These are phyloP conservation scores for Apiospora pterosperma DNA, from an alignment of 2,329 filamentous ascomycete genomes.

Conservation along the genomic window DNA sequence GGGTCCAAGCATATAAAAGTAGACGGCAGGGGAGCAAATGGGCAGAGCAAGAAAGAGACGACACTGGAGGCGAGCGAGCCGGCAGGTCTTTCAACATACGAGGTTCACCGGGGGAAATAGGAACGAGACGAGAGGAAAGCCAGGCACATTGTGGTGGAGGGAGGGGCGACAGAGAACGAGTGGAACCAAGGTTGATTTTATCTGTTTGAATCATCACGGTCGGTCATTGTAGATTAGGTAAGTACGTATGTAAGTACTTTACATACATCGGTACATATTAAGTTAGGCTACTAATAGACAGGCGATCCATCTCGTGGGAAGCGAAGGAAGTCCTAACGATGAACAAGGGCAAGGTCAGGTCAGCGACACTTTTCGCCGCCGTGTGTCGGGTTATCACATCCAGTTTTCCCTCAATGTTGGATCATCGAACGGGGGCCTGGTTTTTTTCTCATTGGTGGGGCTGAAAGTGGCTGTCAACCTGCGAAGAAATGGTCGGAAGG, in stretches of 20 bases:
- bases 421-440: neutral
- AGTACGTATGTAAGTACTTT: neutral
- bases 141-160: neutral
- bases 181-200: neutral
- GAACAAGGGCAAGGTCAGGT: neutral
- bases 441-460: neutral
- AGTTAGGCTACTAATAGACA: too few relatives aligned
- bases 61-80: neutral
- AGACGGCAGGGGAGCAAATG: neutral
- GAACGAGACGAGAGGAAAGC: neutral
- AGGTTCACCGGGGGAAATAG: neutral
- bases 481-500: neutral
- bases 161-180: neutral
- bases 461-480: slow-evolving; percentile 3
- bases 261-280: neutral
- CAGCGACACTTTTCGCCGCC: neutral
- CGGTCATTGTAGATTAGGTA: neutral
- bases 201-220: neutral
- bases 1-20: neutral
- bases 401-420: neutral
- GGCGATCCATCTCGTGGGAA: neutral
- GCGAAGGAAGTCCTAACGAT: neutral
- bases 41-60: neutral
- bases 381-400: neutral
- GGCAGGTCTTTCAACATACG: slow-evolving; percentile 1